Base-by-base conservation (phyloP, 1,139 yeast genomes). In the Hansenula sp. region DNA sequence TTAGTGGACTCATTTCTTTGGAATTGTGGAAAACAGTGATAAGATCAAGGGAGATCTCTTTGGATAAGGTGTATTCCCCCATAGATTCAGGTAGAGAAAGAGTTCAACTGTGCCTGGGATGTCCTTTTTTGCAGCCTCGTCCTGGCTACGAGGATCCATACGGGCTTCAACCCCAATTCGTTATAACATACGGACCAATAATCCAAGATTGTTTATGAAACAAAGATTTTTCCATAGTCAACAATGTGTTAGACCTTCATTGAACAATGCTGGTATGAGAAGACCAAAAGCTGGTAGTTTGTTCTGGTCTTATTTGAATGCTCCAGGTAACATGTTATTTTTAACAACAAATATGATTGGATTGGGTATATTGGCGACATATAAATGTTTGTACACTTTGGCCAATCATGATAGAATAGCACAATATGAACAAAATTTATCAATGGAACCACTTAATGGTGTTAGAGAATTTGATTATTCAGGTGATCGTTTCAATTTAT, bases 251-350 rank as follows among this genome's bases (percentile, higher is more conserved):
- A 8, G 25, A 38, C 18, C 31, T 9, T 20, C 34, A 3, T 20
- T 32, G 2, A n/a, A 18, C 26, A 4, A 17, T 29, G 14, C 17
- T 32, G 3, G 46, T 38, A 13, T 25, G 17, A 25, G 16, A 19
- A 6, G 12, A 2, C 35, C 35, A 18, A 25, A n/a, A 10, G 35
- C 29, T 13, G 4, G 8, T 5, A 33, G 13, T 10, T 27, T 47
- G 0, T 30, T 50, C 3, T 51, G 52, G 53, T 44, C 53, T 0
- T 50, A 51, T 36, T 42, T 46, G 28, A 47, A 43, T n/a, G 52
- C 54, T 4, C 55, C 56, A 4, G 40, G 53, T 0, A 52, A 52
- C 18, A 8, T 50, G 14, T 27, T 50, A 17, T 50, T 51, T 24
- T 19, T 52, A 2, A 35, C 50, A 1, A 46, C 53, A 3, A 52